phyloP scores from a whole-genome alignment of 2,329 filamentous ascomycete species.

The Alternaria sp. region DNA sequence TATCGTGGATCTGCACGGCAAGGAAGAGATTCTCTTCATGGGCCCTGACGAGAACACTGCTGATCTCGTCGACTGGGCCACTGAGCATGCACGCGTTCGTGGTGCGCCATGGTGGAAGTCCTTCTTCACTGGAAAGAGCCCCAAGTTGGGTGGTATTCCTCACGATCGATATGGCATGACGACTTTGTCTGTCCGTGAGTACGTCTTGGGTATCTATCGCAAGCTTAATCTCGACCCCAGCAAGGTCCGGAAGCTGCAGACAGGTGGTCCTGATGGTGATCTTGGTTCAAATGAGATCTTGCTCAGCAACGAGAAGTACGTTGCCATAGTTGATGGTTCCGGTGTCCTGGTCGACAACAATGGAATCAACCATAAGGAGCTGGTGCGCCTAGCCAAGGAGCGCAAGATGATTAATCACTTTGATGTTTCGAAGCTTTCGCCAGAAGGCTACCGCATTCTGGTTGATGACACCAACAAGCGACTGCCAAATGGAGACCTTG shows the following conservation, averaged over 20 bases:
- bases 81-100: conserved; percentile 84
- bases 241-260: conserved; percentile 92
- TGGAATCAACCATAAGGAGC: conserved; percentile 83
- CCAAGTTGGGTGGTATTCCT: conserved; percentile 92
- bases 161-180: conserved; percentile 99
- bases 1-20: conserved; percentile 92
- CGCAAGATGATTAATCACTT: conserved; percentile 91
- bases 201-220: conserved; percentile 94
- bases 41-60: conserved; percentile 99
- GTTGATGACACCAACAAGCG: conserved; percentile 89
- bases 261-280: conserved; percentile 94
- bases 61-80: conserved; percentile 98
- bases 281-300: conserved; percentile 98
- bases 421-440: conserved; percentile 83
- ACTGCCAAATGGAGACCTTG: conserved; percentile 84
- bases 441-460: conserved; percentile 87
- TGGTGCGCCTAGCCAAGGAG: conserved; percentile 82
- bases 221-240: conserved; percentile 90
- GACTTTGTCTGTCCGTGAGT: conserved; percentile 93
- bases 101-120: conserved; percentile 99
- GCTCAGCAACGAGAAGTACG: conserved; percentile 94
- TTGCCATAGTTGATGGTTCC: conserved; percentile 92
- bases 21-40: conserved; percentile 98
- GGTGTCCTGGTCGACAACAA: conserved; percentile 94
- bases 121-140: conserved; percentile 99